phyloP scores from a whole-genome alignment of 495 filamentous ascomycete genomes.

The Xylaria grammica region DNA sequence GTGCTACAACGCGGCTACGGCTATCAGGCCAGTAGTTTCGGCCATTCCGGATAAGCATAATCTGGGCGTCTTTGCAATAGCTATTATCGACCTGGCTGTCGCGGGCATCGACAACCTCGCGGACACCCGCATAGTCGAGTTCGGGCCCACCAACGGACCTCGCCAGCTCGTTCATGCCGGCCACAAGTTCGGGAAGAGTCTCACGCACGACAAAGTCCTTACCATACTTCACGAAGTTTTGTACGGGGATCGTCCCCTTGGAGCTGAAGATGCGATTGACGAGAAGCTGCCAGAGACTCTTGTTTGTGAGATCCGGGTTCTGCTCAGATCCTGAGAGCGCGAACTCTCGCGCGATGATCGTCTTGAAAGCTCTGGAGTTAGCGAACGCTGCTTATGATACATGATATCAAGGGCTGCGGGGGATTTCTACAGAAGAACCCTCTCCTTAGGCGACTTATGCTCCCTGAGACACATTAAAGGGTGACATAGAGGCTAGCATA shows the following conservation, averaged over 20 bases:
- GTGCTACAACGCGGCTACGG: conserved; percentile 47
- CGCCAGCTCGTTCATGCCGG: conserved; percentile 56
- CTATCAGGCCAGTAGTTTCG: conserved; percentile 55
- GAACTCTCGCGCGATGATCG: conserved; percentile 58
- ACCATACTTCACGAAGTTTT: conserved; percentile 56
- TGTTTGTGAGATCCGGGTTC: conserved; percentile 58
- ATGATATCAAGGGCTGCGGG: no score
- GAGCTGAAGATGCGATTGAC: conserved; percentile 50
- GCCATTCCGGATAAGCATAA: conserved; percentile 56
- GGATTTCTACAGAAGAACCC: no score
- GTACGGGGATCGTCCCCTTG: conserved; percentile 52
- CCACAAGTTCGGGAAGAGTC: conserved; percentile 51
- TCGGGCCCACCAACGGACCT: conserved; percentile 35
- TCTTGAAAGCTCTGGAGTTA: no score
- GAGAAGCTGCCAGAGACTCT: conserved; percentile 54
- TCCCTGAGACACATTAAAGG: no score
- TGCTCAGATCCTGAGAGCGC: conserved; percentile 60
- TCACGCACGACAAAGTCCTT: conserved; percentile 55
- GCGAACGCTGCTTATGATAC: no score
- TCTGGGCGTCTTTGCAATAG: conserved; percentile 59
- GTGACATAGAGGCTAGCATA: no score
- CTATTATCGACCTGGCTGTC: conserved; percentile 54
- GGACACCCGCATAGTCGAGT: conserved; percentile 44
- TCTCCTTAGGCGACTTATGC: no score
- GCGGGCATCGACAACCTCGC: conserved; percentile 48